phyloP scores from a whole-genome alignment of 345 rosid genomes.

The Salix brachista region DNA sequence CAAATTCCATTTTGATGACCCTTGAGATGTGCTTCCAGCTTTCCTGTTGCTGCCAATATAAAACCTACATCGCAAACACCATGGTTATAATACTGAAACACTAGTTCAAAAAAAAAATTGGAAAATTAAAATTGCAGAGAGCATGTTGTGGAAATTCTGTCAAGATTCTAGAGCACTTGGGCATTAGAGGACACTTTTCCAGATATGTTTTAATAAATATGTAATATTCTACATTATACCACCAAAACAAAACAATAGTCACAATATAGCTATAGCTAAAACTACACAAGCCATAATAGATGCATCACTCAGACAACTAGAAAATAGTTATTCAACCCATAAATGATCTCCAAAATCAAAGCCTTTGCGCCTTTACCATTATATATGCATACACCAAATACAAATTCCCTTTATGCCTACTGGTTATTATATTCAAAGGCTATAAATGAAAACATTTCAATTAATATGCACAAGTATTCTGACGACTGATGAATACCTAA shows the following conservation, averaged over 20 bases:
- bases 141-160: background rate
- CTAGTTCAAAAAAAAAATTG: background rate
- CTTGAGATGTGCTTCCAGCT: constrained; percentile 54
- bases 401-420: background rate
- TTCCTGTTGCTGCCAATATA: constrained; percentile 66
- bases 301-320: background rate
- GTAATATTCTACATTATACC: background rate
- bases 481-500: constrained; percentile 18
- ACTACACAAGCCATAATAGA: no score
- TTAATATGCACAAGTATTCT: background rate
- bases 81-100: background rate
- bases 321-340: background rate
- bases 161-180: background rate
- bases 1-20: constrained; percentile 46
- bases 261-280: background rate
- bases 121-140: background rate
- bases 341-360: background rate
- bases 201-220: background rate
- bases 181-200: background rate
- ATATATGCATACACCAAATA: background rate
- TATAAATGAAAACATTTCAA: background rate
- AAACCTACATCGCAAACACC: constrained; percentile 49
- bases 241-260: background rate
- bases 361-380: background rate
- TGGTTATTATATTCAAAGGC: background rate